Evolutionary conservation across 2,329 filamentous ascomycete species (phyloP).

Genomic region (Penicillium sp.): DNA sequence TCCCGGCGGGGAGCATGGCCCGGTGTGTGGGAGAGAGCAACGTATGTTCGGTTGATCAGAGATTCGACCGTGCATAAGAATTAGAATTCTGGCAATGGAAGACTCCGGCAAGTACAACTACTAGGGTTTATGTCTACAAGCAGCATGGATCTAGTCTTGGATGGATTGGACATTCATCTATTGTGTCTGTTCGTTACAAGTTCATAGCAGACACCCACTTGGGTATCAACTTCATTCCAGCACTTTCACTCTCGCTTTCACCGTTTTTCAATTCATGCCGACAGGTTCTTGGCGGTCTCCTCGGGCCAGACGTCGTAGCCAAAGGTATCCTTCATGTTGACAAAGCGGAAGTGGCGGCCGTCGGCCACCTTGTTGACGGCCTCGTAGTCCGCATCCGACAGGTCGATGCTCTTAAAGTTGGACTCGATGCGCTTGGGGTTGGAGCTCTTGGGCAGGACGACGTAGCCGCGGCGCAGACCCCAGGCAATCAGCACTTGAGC

Average conservation of each 20-base stretch:
- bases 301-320: slow-evolving; percentile 69
- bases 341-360: slow-evolving; percentile 66
- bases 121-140: no score
- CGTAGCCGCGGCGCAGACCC: slow-evolving; percentile 64
- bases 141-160: no score
- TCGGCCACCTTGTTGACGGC: slow-evolving; percentile 63
- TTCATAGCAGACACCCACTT: slow-evolving; percentile 1
- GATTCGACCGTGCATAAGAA: no score
- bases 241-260: slow-evolving; percentile 6
- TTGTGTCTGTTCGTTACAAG: slow-evolving; percentile 6
- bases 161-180: slow-evolving; percentile 12
- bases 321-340: slow-evolving; percentile 80
- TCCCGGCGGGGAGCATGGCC: no score
- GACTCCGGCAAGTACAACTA: no score
- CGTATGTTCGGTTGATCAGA: no score
- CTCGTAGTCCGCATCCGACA: slow-evolving; percentile 57
- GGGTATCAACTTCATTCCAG: slow-evolving; percentile 8
- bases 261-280: slow-evolving; percentile 22
- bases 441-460: slow-evolving; percentile 68
- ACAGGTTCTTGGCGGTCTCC: slow-evolving; percentile 45
- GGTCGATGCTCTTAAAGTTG: slow-evolving; percentile 63
- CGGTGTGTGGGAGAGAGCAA: no score
- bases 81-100: no score
- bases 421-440: slow-evolving; percentile 64
- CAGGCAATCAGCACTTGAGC: slow-evolving; percentile 64